Evolutionary conservation across 139 green algal species (phyloP), one percentile per base, ranked within the genome.

Genomic region (Penium margaritaceum): DNA sequence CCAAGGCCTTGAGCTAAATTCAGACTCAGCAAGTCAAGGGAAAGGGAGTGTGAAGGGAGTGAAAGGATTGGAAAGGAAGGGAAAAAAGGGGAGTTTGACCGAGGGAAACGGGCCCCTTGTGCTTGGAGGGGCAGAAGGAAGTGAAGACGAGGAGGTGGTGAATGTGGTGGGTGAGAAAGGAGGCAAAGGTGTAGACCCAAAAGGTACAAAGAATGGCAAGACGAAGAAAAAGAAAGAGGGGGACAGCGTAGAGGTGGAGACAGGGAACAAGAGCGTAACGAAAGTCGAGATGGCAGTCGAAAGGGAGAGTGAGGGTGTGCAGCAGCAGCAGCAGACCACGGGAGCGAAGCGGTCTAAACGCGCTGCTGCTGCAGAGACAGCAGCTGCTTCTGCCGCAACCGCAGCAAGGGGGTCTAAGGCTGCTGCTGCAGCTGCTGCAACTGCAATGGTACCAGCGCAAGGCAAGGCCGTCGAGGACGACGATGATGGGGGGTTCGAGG

Each of bases 401-500:
- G 46, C 0, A 5, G 51, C 6, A 60, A 24, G 51, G 0, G 51
- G 30, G 17, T n/a, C 12, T 19, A 24, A 60, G 0, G 46, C n/a
- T n/a, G 43, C 15, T 1, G 54, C 44, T 6, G 54, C 62, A 14
- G 53, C 53, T 19, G 29, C 32, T 38, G 24, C 19, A 57, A 60
- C 29, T 9, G 51, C 17, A 60, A 0, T 9, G 51, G 21, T 5
- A 57, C n/a, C 24, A 60, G 1, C 24, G n/a, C 35, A 57, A 4
- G 29, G 17, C 24, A 0, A 19, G 30, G 47, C 27, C 36, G 37
- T n/a, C 35, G 67, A 27, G 38, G n/a, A 58, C 19, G 63, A 82
- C 9, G 79, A 85, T 41, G 79, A 70, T n/a, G 69, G 61, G n/a
- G 79, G 66, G 32, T 83, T 77, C 74, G 71, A 83, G 72, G 79